Percentiles rank a stretch among this genome's conserved stretches.
Conservation (phyloP, 306 rosid species). For the Parietaria judaica region DNA sequence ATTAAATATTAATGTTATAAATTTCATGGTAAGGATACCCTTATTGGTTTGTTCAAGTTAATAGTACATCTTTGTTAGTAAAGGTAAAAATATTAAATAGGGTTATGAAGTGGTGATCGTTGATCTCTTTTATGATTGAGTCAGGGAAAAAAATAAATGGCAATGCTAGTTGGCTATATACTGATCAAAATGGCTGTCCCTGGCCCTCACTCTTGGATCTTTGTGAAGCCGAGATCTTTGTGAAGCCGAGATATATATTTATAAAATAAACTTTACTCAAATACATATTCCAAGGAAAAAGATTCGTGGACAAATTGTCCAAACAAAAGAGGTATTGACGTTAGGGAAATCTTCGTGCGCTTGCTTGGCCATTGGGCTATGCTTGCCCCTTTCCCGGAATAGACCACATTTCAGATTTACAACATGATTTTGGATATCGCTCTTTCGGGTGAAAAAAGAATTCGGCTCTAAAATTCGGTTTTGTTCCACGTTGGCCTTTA, state of each 20-base stretch:
- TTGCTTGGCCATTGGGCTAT: conserved; percentile 9
- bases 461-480: not conserved
- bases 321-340: conserved; percentile 1
- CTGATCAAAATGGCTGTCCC: conserved; percentile 13
- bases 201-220: conserved; percentile 15
- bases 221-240: conserved; percentile 17
- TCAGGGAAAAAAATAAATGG: not conserved
- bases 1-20: not conserved
- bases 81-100: not conserved
- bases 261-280: not conserved
- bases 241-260: not conserved
- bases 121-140: not conserved
- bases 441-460: too few relatives aligned
- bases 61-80: too few relatives aligned
- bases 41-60: too few relatives aligned
- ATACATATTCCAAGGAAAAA: conserved; percentile 43
- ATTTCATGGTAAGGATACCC: not conserved
- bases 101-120: not conserved
- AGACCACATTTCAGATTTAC: not conserved
- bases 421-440: too few relatives aligned
- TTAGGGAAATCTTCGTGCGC: not conserved
- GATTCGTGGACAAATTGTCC: conserved; percentile 42
- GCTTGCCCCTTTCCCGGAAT: conserved; percentile 1
- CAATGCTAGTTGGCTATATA: not conserved
- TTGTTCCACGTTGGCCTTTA: too few relatives aligned